Evolutionary conservation across 1,139 yeast genomes (phyloP).

Genomic region (Yamadazyma sp.): DNA sequence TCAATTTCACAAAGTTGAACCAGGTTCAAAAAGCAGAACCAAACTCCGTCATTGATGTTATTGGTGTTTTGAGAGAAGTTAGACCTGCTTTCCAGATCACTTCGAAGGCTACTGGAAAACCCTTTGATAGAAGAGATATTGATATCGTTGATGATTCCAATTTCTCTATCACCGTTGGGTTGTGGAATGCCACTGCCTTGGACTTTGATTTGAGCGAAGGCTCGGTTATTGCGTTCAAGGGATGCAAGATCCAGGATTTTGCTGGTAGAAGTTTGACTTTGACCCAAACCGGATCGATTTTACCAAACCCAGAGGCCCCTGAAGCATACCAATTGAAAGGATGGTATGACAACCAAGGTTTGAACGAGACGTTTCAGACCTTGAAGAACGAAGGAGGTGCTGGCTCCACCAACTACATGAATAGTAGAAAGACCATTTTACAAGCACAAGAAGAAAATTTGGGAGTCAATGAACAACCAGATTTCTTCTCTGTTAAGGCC

Average conservation of each 20-base stretch:
- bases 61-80: slow-evolving; percentile 81
- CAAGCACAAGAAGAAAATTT: slow-evolving; percentile 69
- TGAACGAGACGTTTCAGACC: slow-evolving; percentile 59
- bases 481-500: slow-evolving; percentile 74
- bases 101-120: slow-evolving; percentile 90
- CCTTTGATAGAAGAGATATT: slow-evolving; percentile 88
- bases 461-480: slow-evolving; percentile 76
- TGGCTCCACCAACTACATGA: slow-evolving; percentile 29
- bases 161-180: slow-evolving; percentile 71
- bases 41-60: slow-evolving; percentile 76
- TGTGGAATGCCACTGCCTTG: slow-evolving; percentile 88
- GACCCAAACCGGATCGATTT: slow-evolving; percentile 73
- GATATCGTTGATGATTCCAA: slow-evolving; percentile 84
- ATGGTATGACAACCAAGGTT: slow-evolving; percentile 89
- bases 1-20: slow-evolving; percentile 70
- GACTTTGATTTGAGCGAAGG: slow-evolving; percentile 77
- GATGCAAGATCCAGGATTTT: slow-evolving; percentile 86
- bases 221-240: slow-evolving; percentile 88
- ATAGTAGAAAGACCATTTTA: slow-evolving; percentile 61
- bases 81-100: slow-evolving; percentile 75
- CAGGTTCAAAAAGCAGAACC: slow-evolving; percentile 66
- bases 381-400: slow-evolving; percentile 43
- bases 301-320: slow-evolving; percentile 82
- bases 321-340: slow-evolving; percentile 89
- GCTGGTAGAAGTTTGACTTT: slow-evolving; percentile 84